Base-by-base conservation (phyloP, 139 green algal species). In the Ettlia oleoabundans region DNA sequence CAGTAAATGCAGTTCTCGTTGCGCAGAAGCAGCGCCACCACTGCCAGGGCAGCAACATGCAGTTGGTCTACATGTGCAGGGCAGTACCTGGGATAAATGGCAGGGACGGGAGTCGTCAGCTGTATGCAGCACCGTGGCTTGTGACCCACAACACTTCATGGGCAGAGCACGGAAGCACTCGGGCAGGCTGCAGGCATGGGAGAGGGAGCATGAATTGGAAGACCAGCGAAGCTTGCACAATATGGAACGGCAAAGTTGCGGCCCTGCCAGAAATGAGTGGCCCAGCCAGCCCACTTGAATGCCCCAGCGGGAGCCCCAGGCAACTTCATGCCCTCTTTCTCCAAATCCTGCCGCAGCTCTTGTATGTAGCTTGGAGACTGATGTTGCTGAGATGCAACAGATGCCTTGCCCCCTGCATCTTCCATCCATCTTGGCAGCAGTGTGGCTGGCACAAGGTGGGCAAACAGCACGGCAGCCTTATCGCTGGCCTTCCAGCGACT, bases 121-220 rank as follows among this genome's bases (percentile, higher is more conserved):
- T 3, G 38, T n/a, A n/a, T n/a, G 21, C 42, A 61, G 9, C 40
- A 73, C 18, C 9, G 76, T 26, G 1, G 76, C 51, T 37, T 37
- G 22, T 2, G 22, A n/a, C 24, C 30, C 10, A 18, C 63, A 38
- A 21, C 28, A 22, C 58, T 61, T 58, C 3, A 51, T 28, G 1
- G 69, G 80, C 80, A 81, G 43, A 13, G 71, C 80, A 15, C 30
- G 47, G 18, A 85, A 75, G 80, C 70, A 80, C 3, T 64, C 70
- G 1, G 73, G 63, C 81, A 89, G 64, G 53, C 84, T 88, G 79
- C 71, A 85, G 21, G 28, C 13, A 65, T 58, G 18, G 55, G 55
- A 15, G 21, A 65, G 15, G 55, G 55, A 22, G 55, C 18, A 5
- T 65, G 55, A 32, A 24, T 58, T 58, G 15, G 47, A 58, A 24